Percentiles rank a stretch among this genome's conserved stretches.
phyloP scores from a whole-genome alignment of 352 stramenopile genomes.

The Phytopythium aichiense region DNA sequence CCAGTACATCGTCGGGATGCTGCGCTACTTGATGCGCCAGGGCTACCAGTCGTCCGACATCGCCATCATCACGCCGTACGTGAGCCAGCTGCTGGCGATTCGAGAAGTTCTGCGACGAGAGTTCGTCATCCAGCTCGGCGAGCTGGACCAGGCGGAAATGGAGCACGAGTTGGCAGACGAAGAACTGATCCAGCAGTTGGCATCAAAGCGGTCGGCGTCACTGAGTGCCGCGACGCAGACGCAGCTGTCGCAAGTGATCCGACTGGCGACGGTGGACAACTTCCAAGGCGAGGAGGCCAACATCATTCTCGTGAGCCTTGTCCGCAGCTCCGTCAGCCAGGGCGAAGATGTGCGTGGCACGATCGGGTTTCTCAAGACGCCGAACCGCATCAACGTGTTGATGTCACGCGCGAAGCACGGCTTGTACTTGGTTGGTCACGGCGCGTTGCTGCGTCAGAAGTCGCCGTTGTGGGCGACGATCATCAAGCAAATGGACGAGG shows the following conservation, averaged over 20 bases:
- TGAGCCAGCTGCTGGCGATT: constrained; percentile 72
- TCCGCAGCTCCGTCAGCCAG: constrained; percentile 48
- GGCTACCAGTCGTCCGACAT: constrained; percentile 61
- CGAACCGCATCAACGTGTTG: constrained; percentile 69
- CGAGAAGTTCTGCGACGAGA: constrained; percentile 31
- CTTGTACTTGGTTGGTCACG: constrained; percentile 59
- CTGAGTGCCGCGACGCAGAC: constrained; percentile 22
- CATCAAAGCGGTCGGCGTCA: background rate
- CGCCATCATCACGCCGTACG: constrained; percentile 77
- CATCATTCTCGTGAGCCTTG: constrained; percentile 59
- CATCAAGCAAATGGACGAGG: constrained; percentile 44
- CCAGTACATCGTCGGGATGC: constrained; percentile 54
- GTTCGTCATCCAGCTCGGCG: constrained; percentile 34
- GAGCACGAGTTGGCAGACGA: constrained; percentile 34
- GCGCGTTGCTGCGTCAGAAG: constrained; percentile 25
- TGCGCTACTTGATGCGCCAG: constrained; percentile 70
- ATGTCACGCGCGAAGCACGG: constrained; percentile 56
- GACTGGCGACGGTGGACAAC: constrained; percentile 58
- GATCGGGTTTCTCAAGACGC: constrained; percentile 76
- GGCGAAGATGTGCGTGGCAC: constrained; percentile 15
- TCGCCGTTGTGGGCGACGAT: constrained; percentile 48
- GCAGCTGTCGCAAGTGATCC: constrained; percentile 27
- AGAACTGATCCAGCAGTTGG: constrained; percentile 6
- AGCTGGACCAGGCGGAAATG: constrained; percentile 40
- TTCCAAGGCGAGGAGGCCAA: constrained; percentile 78